Conservation (phyloP, 2,329 filamentous ascomycete genomes). For the Paramyrothecium sp. region DNA sequence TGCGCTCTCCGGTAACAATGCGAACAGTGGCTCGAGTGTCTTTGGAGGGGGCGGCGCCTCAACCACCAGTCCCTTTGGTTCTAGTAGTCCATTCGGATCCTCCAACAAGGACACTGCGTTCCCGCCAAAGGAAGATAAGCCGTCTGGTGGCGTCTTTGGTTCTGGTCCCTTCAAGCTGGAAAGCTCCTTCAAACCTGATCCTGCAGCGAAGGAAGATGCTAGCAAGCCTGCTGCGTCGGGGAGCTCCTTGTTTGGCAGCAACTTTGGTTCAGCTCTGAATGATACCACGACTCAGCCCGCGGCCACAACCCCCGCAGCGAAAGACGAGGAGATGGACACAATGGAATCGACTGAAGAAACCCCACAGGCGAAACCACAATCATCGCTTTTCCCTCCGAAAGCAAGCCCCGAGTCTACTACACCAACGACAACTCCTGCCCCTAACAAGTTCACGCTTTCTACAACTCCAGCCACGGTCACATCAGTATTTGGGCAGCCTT, state of each 20-base stretch:
- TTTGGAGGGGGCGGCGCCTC: slow-evolving; percentile 38
- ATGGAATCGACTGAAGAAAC: slow-evolving; percentile 30
- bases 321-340: slow-evolving; percentile 54
- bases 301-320: slow-evolving; percentile 31
- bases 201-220: slow-evolving; percentile 57
- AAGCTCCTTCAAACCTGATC: slow-evolving; percentile 66
- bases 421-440: slow-evolving; percentile 51
- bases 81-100: slow-evolving; percentile 21
- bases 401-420: slow-evolving; percentile 38
- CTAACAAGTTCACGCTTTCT: slow-evolving; percentile 42
- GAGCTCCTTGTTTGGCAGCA: slow-evolving; percentile 57
- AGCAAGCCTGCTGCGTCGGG: slow-evolving; percentile 44
- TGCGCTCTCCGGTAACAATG: slow-evolving; percentile 36
- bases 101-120: slow-evolving; percentile 23
- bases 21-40: slow-evolving; percentile 24
- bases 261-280: slow-evolving; percentile 58
- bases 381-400: slow-evolving; percentile 22
- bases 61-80: slow-evolving; percentile 13
- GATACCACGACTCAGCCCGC: slow-evolving; percentile 39
- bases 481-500: slow-evolving; percentile 33
- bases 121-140: slow-evolving; percentile 23
- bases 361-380: slow-evolving; percentile 34
- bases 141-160: slow-evolving; percentile 37
- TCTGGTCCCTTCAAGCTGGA: slow-evolving; percentile 64
- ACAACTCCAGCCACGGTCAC: slow-evolving; percentile 26